Evolutionary conservation across 1,139 yeast genomes (phyloP).

Genomic region (Hyphopichia fennica): DNA sequence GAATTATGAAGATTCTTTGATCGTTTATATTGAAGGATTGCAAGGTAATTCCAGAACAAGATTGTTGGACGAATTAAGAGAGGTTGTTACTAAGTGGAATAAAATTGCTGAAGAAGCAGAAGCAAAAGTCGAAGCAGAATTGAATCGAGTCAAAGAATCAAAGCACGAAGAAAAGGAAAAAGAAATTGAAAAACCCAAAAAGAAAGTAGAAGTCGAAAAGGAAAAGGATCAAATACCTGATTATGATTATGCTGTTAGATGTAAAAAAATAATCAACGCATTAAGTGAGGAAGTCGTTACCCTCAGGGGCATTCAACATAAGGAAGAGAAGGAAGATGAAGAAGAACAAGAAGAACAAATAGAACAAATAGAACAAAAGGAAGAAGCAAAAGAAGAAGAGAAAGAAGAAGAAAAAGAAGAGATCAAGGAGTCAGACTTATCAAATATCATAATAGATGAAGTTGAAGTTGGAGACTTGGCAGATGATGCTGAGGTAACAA

Average conservation of each 20-base stretch:
- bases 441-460: constrained; percentile 16
- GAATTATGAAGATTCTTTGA: constrained; percentile 55
- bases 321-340: constrained; percentile 9
- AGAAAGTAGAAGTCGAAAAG: constrained; percentile 7
- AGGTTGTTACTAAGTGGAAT: constrained; percentile 59
- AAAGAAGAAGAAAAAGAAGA: constrained; percentile 6
- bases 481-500: constrained; percentile 2
- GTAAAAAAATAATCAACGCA: constrained; percentile 34
- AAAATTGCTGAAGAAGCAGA: constrained; percentile 43
- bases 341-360: constrained; percentile 6
- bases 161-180: constrained; percentile 11
- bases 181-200: constrained; percentile 14
- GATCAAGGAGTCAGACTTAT: constrained; percentile 5
- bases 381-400: constrained; percentile 10
- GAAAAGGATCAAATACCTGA: constrained; percentile 17
- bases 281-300: constrained; percentile 38
- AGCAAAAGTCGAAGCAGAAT: constrained; percentile 34
- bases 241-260: constrained; percentile 45
- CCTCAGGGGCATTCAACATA: constrained; percentile 34
- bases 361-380: constrained; percentile 9
- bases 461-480: constrained; percentile 10
- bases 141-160: constrained; percentile 16
- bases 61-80: constrained; percentile 51
- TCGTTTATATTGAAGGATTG: constrained; percentile 61
- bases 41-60: constrained; percentile 74